Percentiles rank a stretch among this genome's conserved stretches.
Evolutionary conservation across 78 protist genomes (phyloP).

Genomic region (Dictyostelium capitatum): DNA sequence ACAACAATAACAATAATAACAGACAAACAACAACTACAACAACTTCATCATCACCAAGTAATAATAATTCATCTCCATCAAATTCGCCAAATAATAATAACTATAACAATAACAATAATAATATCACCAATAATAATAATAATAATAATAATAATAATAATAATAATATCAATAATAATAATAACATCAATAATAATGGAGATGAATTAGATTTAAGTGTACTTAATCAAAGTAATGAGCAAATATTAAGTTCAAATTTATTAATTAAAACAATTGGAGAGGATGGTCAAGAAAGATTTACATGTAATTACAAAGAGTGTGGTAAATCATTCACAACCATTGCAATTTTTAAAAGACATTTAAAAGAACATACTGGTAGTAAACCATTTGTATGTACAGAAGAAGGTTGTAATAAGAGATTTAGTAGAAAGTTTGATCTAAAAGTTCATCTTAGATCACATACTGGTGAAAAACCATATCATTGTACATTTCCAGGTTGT

Average conservation of each 20-base stretch:
- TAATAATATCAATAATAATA: background rate
- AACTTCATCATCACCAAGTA: background rate
- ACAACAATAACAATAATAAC: too few species aligned
- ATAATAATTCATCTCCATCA: background rate
- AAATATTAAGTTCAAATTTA: background rate
- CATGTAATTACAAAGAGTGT: slow-evolving; percentile 52
- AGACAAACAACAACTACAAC: background rate
- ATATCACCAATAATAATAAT: slow-evolving; percentile 4
- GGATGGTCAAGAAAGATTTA: background rate
- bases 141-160: background rate
- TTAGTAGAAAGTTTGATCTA: slow-evolving; percentile 74
- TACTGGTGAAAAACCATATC: slow-evolving; percentile 88
- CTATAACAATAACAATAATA: background rate
- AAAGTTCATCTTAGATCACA: slow-evolving; percentile 88
- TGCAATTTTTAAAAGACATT: slow-evolving; percentile 74
- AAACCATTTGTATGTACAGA: slow-evolving; percentile 79
- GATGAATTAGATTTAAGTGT: background rate
- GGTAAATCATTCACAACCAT: slow-evolving; percentile 26
- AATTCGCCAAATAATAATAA: background rate
- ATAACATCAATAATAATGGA: background rate
- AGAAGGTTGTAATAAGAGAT: slow-evolving; percentile 72
- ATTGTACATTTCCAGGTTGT: slow-evolving; percentile 83
- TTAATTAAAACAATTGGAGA: background rate
- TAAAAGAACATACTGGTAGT: slow-evolving; percentile 68
- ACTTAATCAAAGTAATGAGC: background rate